Base-by-base conservation (phyloP, 2,329 filamentous ascomycete species). In the Diaporthe longicolla region DNA sequence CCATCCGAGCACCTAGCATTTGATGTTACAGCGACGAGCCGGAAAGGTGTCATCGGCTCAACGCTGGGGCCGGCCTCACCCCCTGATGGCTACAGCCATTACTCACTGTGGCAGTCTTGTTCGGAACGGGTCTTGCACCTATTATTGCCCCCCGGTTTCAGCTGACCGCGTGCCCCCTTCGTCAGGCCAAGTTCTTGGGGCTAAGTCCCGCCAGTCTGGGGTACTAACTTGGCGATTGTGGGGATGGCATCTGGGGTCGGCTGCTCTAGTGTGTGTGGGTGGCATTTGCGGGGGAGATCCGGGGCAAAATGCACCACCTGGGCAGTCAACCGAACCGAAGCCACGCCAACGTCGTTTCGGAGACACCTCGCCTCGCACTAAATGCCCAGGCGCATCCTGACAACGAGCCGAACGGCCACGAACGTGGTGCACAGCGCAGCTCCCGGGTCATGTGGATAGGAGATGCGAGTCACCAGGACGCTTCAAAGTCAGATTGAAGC, bases 191-290 rank as follows among this genome's bases (percentile, higher is more conserved):
- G 29, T n/a, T 32, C 61, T 24, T 50, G 61, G 29, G 11, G 61
- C 61, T 50, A 37, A 66, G 11, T 66, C 43, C 61, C 61, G 29
- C 61, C 61, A 66, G 61, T 50, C 61, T 66, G 61, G 61, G 61
- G 29, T 24, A 21, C 61, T 50, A 66, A 50, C 26, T 48, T 35
- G 43, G 29, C 11, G 8, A 9, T n/a, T 35, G 19, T 35, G 26
- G 61, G 43, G 43, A 17, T 35, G 43, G 43, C 50, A 66, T 66
- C 61, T 66, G 61, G 61, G 61, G 61, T 66, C 43, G 26, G 59
- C 5, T 45, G 15, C 13, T 17, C 40, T 45, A 19, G 35, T 37
- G 52, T 9, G 35, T 37, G 52, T 9, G 19, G 61, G 43, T 50
- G 29, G 43, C 26, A 35, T 66, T 66, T 66, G 61, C 61, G 61